A percentile compares a stretch with the other conserved stretches of the same genome.
Evolutionary conservation across 495 filamentous ascomycete genomes (phyloP).

Genomic region (Aspergillus asperescens): DNA sequence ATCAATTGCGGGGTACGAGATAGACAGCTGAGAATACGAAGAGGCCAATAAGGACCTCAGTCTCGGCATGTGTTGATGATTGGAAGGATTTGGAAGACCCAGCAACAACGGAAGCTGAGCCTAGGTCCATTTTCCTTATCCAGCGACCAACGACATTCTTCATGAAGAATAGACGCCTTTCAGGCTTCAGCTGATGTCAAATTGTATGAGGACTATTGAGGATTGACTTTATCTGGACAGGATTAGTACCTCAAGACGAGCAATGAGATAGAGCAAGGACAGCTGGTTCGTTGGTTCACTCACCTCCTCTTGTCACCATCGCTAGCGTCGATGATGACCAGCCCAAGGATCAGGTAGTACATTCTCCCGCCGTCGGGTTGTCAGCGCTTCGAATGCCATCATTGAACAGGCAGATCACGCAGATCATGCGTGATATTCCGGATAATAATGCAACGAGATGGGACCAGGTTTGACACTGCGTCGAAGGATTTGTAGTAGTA

Average conservation of each 20-base stretch:
- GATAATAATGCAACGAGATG: background rate
- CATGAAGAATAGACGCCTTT: too few relatives aligned
- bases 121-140: too few relatives aligned
- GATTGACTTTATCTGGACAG: background rate
- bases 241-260: background rate
- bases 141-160: background rate
- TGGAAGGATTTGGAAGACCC: too few relatives aligned
- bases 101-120: too few relatives aligned
- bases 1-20: background rate
- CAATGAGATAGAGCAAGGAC: background rate
- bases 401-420: constrained; percentile 5
- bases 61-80: too few relatives aligned
- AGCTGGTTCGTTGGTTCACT: background rate
- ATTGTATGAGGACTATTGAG: too few relatives aligned
- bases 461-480: background rate
- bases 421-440: background rate
- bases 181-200: background rate
- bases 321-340: background rate
- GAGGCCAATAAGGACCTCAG: background rate
- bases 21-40: too few relatives aligned
- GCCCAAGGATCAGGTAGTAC: background rate
- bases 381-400: background rate
- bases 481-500: background rate
- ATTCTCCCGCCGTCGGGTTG: too few relatives aligned
- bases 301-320: background rate